Evolutionary conservation across 345 rosid species (phyloP).

Genomic region (Toxicodendron radicans): DNA sequence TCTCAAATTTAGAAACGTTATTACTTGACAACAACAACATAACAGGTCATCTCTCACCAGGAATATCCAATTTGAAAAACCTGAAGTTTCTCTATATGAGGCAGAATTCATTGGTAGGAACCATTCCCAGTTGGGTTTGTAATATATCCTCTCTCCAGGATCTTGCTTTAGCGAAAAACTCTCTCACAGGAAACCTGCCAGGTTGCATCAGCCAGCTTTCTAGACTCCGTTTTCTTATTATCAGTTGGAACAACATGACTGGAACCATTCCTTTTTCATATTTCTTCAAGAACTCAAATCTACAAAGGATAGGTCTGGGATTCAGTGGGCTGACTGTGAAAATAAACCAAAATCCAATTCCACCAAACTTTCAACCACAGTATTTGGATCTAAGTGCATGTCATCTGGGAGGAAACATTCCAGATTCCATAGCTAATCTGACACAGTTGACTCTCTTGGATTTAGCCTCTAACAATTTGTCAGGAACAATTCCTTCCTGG

Average conservation of each 20-base stretch:
- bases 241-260: neutral
- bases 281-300: neutral
- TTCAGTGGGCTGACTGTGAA: too few relatives aligned
- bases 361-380: neutral
- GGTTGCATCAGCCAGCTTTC: conserved; percentile 21
- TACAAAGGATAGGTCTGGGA: neutral
- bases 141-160: neutral
- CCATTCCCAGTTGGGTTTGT: conserved; percentile 10
- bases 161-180: conserved; percentile 8
- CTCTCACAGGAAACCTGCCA: conserved; percentile 24
- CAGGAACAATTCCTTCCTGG: too few relatives aligned
- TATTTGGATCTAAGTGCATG: neutral
- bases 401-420: neutral
- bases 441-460: neutral
- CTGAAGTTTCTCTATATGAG: conserved; percentile 9
- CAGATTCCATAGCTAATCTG: neutral
- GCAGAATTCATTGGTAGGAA: conserved; percentile 13
- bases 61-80: conserved; percentile 24
- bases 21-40: neutral
- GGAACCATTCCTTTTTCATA: neutral
- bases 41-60: conserved; percentile 15
- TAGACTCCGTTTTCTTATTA: neutral
- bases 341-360: neutral
- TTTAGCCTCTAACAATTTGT: too few relatives aligned
- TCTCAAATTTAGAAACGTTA: neutral